A percentile compares a stretch with the other conserved stretches of the same genome.
Evolutionary conservation across 2,329 filamentous ascomycete genomes (phyloP).

Genomic region (Colletotrichum sp.): DNA sequence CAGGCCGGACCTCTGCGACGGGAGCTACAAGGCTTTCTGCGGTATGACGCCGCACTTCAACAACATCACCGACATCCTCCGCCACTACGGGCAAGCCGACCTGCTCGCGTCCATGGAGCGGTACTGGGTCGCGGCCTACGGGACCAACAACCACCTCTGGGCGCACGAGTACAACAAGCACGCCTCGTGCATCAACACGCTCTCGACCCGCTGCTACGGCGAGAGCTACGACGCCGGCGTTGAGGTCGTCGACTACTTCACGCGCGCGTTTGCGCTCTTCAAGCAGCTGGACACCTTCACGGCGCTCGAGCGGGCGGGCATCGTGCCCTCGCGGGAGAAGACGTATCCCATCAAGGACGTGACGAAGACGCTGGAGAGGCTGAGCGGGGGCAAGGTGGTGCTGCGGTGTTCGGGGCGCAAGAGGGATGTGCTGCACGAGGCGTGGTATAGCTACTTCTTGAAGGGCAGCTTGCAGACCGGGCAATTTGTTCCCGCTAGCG

Average conservation of each 20-base stretch:
- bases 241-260: slow-evolving; percentile 51
- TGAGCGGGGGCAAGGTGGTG: slow-evolving; percentile 49
- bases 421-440: slow-evolving; percentile 51
- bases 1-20: slow-evolving; percentile 51
- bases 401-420: slow-evolving; percentile 44
- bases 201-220: slow-evolving; percentile 68
- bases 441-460: slow-evolving; percentile 60
- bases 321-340: slow-evolving; percentile 35
- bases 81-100: slow-evolving; percentile 41
- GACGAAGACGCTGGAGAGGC: slow-evolving; percentile 43
- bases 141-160: slow-evolving; percentile 59
- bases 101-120: slow-evolving; percentile 45
- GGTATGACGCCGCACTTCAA: slow-evolving; percentile 45
- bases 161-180: slow-evolving; percentile 76
- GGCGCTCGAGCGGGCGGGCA: slow-evolving; percentile 40
- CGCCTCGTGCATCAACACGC: slow-evolving; percentile 74
- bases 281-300: slow-evolving; percentile 46
- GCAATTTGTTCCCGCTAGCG: slow-evolving; percentile 48
- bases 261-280: slow-evolving; percentile 46
- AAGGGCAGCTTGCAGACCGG: slow-evolving; percentile 56
- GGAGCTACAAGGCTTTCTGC: slow-evolving; percentile 47
- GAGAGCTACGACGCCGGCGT: slow-evolving; percentile 49
- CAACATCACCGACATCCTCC: slow-evolving; percentile 46
- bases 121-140: slow-evolving; percentile 47
- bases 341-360: slow-evolving; percentile 50